Evolutionary conservation across 306 rosid species (phyloP).

Genomic region (Alnus glutinosa): DNA sequence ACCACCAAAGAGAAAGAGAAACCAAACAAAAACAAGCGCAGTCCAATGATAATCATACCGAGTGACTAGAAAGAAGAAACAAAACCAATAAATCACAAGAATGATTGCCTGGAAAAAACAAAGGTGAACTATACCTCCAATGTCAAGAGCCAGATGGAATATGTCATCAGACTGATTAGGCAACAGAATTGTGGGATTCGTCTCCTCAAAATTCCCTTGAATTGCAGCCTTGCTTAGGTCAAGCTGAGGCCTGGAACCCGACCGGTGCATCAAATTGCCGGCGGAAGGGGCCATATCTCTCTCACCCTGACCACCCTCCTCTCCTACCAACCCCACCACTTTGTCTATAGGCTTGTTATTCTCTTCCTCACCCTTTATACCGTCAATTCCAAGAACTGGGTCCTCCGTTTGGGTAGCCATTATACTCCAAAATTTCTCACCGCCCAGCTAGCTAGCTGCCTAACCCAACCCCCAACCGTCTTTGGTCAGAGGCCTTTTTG

Average conservation of each 20-base stretch:
- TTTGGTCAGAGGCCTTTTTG: slow-evolving; percentile 30
- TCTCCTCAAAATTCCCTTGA: slow-evolving; percentile 79
- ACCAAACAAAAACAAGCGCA: not conserved
- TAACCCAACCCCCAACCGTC: slow-evolving; percentile 47
- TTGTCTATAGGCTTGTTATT: slow-evolving; percentile 24
- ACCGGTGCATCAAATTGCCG: slow-evolving; percentile 79
- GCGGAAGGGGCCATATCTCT: slow-evolving; percentile 60
- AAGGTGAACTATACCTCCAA: slow-evolving; percentile 66
- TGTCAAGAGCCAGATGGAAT: slow-evolving; percentile 86
- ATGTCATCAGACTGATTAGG: slow-evolving; percentile 97
- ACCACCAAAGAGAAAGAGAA: not conserved
- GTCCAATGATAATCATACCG: not conserved
- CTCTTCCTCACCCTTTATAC: slow-evolving; percentile 27
- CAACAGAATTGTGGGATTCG: slow-evolving; percentile 81
- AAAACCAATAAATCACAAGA: slow-evolving; percentile 8
- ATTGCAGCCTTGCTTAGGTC: slow-evolving; percentile 97
- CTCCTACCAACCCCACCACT: not conserved
- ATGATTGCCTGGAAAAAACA: not conserved
- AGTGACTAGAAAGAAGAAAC: slow-evolving; percentile 1
- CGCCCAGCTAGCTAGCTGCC: slow-evolving; percentile 33
- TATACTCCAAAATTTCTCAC: slow-evolving; percentile 32
- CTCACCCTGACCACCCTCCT: slow-evolving; percentile 45
- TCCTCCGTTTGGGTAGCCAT: slow-evolving; percentile 59
- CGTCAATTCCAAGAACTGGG: slow-evolving; percentile 47
- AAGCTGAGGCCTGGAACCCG: slow-evolving; percentile 85